A percentile compares a stretch with the other conserved stretches of the same genome.
These are phyloP conservation scores for Hyaloscypha finlandica DNA, from an alignment of 495 filamentous ascomycete species.

Conservation along the genomic window DNA sequence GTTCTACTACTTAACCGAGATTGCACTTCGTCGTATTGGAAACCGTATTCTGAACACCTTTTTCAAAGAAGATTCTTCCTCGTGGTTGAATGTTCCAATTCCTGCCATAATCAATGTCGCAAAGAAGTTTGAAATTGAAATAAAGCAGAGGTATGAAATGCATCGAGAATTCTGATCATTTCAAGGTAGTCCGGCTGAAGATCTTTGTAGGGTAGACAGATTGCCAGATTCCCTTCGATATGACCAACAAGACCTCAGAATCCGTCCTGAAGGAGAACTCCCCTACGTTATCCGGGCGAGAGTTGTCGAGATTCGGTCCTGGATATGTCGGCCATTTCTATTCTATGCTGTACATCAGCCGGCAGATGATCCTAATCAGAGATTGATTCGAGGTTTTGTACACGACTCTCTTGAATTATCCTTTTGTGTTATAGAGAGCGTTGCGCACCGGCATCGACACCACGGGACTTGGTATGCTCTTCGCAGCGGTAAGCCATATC, in stretches of 20 bases:
- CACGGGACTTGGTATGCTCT: slow-evolving; percentile 11
- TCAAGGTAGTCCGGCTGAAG: no score
- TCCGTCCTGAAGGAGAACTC: background rate
- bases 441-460: slow-evolving; percentile 2
- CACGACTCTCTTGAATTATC: background rate
- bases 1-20: slow-evolving; percentile 35
- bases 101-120: no score
- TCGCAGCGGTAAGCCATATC: background rate
- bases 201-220: no score
- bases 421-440: background rate
- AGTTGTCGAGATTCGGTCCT: background rate
- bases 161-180: no score
- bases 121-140: no score
- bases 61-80: background rate
- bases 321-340: slow-evolving; percentile 10
- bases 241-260: background rate
- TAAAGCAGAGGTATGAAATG: no score
- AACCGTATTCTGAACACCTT: slow-evolving; percentile 22
- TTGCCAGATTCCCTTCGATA: background rate
- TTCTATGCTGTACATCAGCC: slow-evolving; percentile 7
- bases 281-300: background rate
- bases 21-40: slow-evolving; percentile 29
- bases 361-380: background rate
- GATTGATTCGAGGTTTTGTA: background rate
- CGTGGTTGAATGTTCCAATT: no score